Evolutionary conservation across 2,329 filamentous ascomycete genomes (phyloP).

Genomic region (Aureobasidium sp.): DNA sequence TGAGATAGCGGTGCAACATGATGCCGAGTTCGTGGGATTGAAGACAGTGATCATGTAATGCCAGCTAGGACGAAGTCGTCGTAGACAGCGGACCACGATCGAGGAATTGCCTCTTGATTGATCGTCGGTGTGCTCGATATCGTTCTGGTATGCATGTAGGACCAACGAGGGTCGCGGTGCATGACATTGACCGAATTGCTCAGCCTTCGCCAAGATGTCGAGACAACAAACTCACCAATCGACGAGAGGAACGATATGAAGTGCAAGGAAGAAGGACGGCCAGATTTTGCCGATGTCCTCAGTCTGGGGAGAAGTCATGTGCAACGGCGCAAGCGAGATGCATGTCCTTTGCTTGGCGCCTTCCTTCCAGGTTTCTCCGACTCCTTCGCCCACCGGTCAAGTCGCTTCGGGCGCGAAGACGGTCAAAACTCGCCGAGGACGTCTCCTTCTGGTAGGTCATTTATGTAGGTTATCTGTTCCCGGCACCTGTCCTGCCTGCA

Average conservation of each 20-base stretch:
- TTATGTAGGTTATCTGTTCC: no score
- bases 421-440: background rate
- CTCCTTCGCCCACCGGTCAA: background rate
- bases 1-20: background rate
- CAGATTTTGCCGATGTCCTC: background rate
- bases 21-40: background rate
- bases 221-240: background rate
- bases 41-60: background rate
- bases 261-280: background rate
- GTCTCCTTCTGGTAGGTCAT: background rate
- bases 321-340: background rate
- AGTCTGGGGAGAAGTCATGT: background rate
- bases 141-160: conserved; percentile 3
- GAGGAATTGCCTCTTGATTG: background rate
- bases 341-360: background rate
- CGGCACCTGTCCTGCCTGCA: no score
- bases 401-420: background rate
- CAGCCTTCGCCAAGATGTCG: background rate
- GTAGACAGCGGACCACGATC: background rate
- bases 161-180: background rate
- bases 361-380: background rate
- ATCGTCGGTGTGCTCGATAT: background rate
- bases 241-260: background rate
- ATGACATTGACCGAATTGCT: background rate
- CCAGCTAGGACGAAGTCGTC: background rate